Conservation (phyloP, 495 filamentous ascomycete genomes). For the Aspergillus carlsbadensis region DNA sequence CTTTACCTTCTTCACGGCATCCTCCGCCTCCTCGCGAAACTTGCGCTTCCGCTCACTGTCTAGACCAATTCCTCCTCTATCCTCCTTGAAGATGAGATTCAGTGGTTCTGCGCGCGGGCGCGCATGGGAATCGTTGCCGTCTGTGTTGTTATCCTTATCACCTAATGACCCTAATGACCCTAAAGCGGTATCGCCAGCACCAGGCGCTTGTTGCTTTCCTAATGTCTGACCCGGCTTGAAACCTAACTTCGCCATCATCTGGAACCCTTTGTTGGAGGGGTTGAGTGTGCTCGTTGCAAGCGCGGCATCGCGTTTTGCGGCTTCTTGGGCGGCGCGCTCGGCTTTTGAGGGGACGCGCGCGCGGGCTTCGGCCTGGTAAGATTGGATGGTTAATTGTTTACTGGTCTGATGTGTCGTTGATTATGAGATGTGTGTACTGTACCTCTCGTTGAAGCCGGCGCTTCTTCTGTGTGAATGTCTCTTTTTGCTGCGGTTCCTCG, state of each 20-base stretch:
- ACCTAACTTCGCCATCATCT: conserved; percentile 97
- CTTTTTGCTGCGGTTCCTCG: conserved; percentile 50
- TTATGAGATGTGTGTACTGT: not conserved
- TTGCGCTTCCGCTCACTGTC: conserved; percentile 81
- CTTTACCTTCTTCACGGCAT: conserved; percentile 61
- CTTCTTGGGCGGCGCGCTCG: conserved; percentile 70
- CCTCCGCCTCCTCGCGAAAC: conserved; percentile 62
- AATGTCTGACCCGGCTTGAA: conserved; percentile 72
- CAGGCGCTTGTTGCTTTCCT: conserved; percentile 48
- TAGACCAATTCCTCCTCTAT: conserved; percentile 81
- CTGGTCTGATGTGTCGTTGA: not conserved
- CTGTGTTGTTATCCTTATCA: not conserved
- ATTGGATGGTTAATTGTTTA: not conserved
- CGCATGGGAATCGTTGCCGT: not conserved
- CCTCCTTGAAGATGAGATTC: conserved; percentile 69
- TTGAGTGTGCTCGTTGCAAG: conserved; percentile 67
- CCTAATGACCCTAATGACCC: not conserved
- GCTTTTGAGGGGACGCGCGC: conserved; percentile 67
- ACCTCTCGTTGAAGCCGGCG: conserved; percentile 57
- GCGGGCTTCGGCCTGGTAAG: conserved; percentile 41
- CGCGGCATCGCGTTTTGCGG: conserved; percentile 68
- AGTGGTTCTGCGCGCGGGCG: conserved; percentile 62
- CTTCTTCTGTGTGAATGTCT: conserved; percentile 58
- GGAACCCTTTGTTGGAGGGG: conserved; percentile 72
- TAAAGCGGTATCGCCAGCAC: conserved; percentile 6